Percentiles rank a stretch among this genome's conserved stretches.
phyloP scores from a whole-genome alignment of 2,329 filamentous ascomycete species.

The Aspergillus melleus region DNA sequence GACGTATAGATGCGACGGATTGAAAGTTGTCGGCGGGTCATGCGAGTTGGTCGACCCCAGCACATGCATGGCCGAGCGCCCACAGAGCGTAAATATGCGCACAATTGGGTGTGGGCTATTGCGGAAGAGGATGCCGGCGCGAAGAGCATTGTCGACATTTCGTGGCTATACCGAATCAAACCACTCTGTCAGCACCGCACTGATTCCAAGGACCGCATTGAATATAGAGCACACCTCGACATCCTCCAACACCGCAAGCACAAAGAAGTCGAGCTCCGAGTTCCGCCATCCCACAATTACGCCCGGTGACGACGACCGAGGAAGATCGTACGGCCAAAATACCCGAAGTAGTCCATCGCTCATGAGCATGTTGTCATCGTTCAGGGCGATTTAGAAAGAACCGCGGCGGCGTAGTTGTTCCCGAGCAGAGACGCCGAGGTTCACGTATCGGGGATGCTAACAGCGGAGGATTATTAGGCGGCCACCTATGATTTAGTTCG shows the following conservation, averaged over 20 bases:
- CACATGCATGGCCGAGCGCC: constrained; percentile 78
- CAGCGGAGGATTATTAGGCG: constrained; percentile 4
- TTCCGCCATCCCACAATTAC: constrained; percentile 96
- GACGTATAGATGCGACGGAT: constrained; percentile 69
- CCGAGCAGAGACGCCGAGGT: constrained; percentile 83
- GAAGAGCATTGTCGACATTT: constrained; percentile 85
- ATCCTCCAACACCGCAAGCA: constrained; percentile 84
- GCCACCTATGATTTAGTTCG: not conserved
- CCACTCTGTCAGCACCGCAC: constrained; percentile 6
- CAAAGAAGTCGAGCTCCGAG: constrained; percentile 84
- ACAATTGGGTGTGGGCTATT: constrained; percentile 76
- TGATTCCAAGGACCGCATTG: not conserved
- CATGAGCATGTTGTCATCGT: constrained; percentile 63
- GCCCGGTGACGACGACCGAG: constrained; percentile 69
- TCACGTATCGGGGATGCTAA: constrained; percentile 78
- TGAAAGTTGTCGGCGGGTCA: constrained; percentile 52
- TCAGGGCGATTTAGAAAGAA: constrained; percentile 70
- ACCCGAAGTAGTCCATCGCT: constrained; percentile 90
- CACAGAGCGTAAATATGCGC: constrained; percentile 82
- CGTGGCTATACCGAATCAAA: constrained; percentile 54
- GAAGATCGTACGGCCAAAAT: constrained; percentile 93
- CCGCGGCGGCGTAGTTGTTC: constrained; percentile 93
- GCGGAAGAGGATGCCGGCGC: constrained; percentile 78
- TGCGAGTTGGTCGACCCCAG: constrained; percentile 75
- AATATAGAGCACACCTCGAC: constrained; percentile 67